Conservation (phyloP, 345 rosid genomes). For the Mallotus nudiflorus region DNA sequence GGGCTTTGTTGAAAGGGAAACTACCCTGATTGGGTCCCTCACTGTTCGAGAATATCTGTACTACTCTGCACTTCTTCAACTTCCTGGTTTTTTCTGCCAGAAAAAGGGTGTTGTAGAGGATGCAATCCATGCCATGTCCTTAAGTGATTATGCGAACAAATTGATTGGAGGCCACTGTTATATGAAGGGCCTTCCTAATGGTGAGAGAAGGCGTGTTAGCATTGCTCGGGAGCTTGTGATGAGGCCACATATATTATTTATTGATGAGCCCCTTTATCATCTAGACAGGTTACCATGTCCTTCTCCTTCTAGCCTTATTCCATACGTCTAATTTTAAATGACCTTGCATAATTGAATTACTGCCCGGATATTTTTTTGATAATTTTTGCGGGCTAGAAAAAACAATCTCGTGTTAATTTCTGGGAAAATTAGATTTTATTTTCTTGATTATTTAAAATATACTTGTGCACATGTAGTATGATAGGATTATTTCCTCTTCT, state of each 20-base stretch:
- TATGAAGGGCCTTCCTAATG: constrained; percentile 86
- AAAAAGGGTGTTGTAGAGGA: constrained; percentile 93
- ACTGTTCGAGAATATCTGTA: constrained; percentile 89
- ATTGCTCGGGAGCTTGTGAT: constrained; percentile 98
- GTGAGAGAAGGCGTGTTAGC: constrained; percentile 96
- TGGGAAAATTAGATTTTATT: too few species aligned
- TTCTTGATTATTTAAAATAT: neutral
- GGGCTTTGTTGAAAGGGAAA: constrained; percentile 95
- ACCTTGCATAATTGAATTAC: neutral
- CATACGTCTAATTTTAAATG: neutral
- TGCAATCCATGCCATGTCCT: constrained; percentile 96
- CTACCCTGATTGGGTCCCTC: constrained; percentile 76
- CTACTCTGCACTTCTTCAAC: constrained; percentile 96
- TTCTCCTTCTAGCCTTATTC: neutral
- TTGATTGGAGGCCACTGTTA: constrained; percentile 95
- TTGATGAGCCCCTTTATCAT: constrained; percentile 98
- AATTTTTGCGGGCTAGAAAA: neutral
- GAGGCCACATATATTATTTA: constrained; percentile 88
- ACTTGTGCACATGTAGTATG: neutral
- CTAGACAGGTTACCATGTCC: constrained; percentile 66
- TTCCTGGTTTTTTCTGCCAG: constrained; percentile 92
- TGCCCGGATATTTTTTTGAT: neutral
- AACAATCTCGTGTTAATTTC: neutral
- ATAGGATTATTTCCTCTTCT: neutral
- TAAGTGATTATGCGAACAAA: constrained; percentile 87